Evolutionary conservation across 2,329 filamentous ascomycete species (phyloP), one percentile per base, ranked within the genome.

Genomic region (Remersonia thermophila): DNA sequence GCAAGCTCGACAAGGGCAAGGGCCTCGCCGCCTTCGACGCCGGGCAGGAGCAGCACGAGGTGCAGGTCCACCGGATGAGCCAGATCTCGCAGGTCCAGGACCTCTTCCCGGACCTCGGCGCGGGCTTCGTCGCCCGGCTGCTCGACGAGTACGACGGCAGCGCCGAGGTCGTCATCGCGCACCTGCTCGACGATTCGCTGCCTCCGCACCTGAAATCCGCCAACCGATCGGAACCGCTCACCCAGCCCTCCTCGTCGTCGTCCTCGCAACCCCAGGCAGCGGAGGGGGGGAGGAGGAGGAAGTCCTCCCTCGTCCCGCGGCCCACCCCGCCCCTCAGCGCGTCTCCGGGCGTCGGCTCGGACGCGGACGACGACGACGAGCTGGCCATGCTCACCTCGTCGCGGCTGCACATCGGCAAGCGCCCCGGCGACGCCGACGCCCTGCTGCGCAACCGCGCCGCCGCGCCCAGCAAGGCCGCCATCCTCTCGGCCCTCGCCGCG

Each of bases 51-150:
- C 50, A 59, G 5, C 57, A 55, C 3, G 65, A 71, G 30, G 63
- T 87, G 25, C 83, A 91, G 51, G 62, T 89, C 15, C 85, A 94
- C 56, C 77, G 69, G 29, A 80, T 93, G 73, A 87, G 81, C 48
- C 73, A 89, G 33, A 76, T 96, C 35, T 81, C 81, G 0, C 84
- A 93, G 55, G 70, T 98, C n/a, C 86, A 94, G 53, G 89, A 98
- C 52, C 66, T 96, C 0, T 95, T 96, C 51, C 85, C 89, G 0
- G 76, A 93, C 43, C 65, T 96, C 8, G 86, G 87, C 4, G 79
- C 83, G 3, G 83, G 71, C 0, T 96, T 94, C 52, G 65, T 96
- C 12, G 69, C 83, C 13, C 80, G 73, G 48, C 67, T 93, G 8
- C 66, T 95, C 16, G 81, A 89, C 49, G 77, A 83, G 52, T 95